Percentiles rank a stretch among this genome's conserved stretches.
phyloP scores from a whole-genome alignment of 2,329 filamentous ascomycete genomes.

The Xylaria sp. region DNA sequence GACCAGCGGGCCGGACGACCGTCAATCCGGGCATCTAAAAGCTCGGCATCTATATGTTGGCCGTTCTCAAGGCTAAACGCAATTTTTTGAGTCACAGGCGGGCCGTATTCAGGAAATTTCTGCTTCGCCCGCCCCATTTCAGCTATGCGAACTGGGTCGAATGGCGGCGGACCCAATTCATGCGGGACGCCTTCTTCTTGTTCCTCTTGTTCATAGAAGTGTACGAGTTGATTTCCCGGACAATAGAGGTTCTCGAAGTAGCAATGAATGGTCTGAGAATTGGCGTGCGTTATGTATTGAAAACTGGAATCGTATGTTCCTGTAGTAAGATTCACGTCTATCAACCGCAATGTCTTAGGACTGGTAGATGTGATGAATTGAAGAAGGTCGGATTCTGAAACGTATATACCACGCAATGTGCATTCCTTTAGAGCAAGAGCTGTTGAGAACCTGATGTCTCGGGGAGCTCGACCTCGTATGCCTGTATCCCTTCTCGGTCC shows the following conservation, averaged over 20 bases:
- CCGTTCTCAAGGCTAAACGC: too few relatives aligned
- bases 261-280: not conserved
- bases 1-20: too few relatives aligned
- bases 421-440: not conserved
- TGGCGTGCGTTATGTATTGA: not conserved
- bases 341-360: not conserved
- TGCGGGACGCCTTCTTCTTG: too few relatives aligned
- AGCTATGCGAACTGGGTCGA: too few relatives aligned
- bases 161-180: too few relatives aligned
- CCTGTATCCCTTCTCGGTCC: not conserved
- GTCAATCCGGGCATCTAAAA: too few relatives aligned
- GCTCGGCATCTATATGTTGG: too few relatives aligned
- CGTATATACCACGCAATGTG: slow-evolving; percentile 1
- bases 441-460: not conserved
- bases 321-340: not conserved
- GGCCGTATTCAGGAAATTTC: not conserved
- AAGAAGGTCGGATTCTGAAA: not conserved
- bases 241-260: not conserved
- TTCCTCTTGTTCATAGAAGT: too few relatives aligned
- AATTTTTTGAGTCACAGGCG: not conserved
- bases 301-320: not conserved
- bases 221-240: too few relatives aligned
- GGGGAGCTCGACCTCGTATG: not conserved
- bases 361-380: not conserved
- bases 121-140: too few relatives aligned